These are phyloP conservation scores for Cyberlindnera maritima DNA, from an alignment of 805 yeast species.

Conservation along the genomic window DNA sequence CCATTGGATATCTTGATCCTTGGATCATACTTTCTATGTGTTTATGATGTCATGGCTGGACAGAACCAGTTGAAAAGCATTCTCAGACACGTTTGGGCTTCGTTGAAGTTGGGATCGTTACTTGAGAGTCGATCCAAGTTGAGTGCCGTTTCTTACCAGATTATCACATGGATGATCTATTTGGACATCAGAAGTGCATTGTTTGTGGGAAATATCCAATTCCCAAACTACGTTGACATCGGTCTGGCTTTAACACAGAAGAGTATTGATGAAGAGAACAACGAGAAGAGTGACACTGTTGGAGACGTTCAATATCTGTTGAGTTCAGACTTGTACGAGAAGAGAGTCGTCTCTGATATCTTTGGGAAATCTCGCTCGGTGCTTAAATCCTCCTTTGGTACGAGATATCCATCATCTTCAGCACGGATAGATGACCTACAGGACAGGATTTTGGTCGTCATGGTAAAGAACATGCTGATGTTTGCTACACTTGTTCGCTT, in stretches of 20 bases:
- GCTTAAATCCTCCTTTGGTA: slow-evolving; percentile 2
- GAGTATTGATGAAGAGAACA: not conserved
- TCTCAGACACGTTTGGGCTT: slow-evolving; percentile 10
- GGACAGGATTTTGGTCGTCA: slow-evolving; percentile 7
- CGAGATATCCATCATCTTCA: slow-evolving; percentile 2
- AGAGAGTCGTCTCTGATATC: slow-evolving; percentile 5
- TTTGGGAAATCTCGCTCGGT: slow-evolving; percentile 3
- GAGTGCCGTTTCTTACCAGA: slow-evolving; percentile 6
- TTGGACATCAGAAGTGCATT: slow-evolving; percentile 6
- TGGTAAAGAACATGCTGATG: slow-evolving; percentile 12
- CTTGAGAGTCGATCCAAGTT: not conserved
- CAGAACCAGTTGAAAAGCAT: slow-evolving; percentile 4
- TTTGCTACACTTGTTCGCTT: slow-evolving; percentile 9
- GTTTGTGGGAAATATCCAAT: slow-evolving; percentile 11
- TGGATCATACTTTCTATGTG: slow-evolving; percentile 8
- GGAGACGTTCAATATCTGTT: slow-evolving; percentile 7
- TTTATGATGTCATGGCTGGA: slow-evolving; percentile 8
- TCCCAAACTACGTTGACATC: slow-evolving; percentile 7
- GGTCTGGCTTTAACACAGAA: not conserved
- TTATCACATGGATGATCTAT: slow-evolving; percentile 10
- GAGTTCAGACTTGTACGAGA: slow-evolving; percentile 8
- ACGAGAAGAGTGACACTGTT: not conserved
- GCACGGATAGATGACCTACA: not conserved
- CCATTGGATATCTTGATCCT: slow-evolving; percentile 7
- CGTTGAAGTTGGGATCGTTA: slow-evolving; percentile 5